phyloP scores from a whole-genome alignment of 257 asterid species.

The Solanum ossicruentum region DNA sequence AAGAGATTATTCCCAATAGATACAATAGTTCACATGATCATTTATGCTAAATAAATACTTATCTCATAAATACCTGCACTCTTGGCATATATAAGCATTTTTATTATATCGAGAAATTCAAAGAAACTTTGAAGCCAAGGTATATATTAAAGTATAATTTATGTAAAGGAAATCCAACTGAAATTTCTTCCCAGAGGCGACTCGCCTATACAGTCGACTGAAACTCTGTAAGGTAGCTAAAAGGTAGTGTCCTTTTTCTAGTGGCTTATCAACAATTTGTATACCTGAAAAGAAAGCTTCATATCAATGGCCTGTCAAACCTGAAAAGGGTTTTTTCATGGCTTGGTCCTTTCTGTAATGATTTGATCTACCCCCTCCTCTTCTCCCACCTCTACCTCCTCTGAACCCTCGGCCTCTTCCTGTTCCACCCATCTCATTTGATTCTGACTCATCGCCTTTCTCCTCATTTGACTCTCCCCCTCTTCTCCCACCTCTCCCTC shows the following conservation, averaged over 20 bases:
- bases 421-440: conserved; percentile 5
- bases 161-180: background rate
- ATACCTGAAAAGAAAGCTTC: background rate
- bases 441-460: conserved; percentile 4
- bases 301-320: conserved; percentile 31
- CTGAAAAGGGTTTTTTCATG: conserved; percentile 60
- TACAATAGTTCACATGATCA: background rate
- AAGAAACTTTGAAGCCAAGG: background rate
- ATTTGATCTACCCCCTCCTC: conserved; percentile 33
- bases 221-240: background rate
- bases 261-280: background rate
- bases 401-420: conserved; percentile 12
- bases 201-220: background rate
- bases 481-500: conserved; percentile 35
- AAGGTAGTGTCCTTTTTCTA: background rate
- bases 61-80: background rate
- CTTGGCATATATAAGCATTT: background rate
- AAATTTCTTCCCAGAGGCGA: background rate
- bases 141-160: background rate
- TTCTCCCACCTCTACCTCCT: conserved; percentile 30
- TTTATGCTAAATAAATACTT: background rate
- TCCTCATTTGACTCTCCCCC: conserved; percentile 19
- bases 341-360: conserved; percentile 52
- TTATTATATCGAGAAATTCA: background rate
- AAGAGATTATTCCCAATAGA: no score